Conservation (phyloP, 176 grass and related monocot species). For the Cenchrus fungigraminus region DNA sequence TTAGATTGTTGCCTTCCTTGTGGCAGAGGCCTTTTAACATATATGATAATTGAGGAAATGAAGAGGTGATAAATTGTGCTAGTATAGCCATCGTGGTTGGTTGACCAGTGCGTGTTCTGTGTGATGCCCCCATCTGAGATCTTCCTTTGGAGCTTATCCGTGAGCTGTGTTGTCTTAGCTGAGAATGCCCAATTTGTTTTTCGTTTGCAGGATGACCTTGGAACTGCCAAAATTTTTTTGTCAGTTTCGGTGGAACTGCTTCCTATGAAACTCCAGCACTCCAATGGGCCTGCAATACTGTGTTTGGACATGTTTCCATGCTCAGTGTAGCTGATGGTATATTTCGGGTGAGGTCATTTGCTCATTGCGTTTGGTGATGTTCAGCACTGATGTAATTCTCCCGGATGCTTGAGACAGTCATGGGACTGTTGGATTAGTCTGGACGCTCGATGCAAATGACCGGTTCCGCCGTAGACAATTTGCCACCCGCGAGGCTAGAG, state of each 20-base stretch:
- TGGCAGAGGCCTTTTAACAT: slow-evolving; percentile 20
- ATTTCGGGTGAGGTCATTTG: background rate
- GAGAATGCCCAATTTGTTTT: background rate
- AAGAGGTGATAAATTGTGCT: slow-evolving; percentile 1
- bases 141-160: background rate
- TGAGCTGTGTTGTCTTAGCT: background rate
- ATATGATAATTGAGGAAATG: slow-evolving; percentile 7
- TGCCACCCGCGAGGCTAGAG: too few species aligned
- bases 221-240: background rate
- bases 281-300: background rate
- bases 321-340: background rate
- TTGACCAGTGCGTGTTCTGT: background rate
- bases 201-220: background rate
- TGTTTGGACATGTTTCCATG: background rate
- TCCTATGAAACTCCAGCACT: background rate
- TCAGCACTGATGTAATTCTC: background rate
- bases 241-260: background rate
- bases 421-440: background rate
- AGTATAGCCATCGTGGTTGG: slow-evolving; percentile 19
- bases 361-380: background rate
- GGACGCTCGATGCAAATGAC: background rate
- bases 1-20: slow-evolving; percentile 50
- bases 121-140: background rate
- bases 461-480: background rate
- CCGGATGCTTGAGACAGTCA: background rate